A percentile compares a stretch with the other conserved stretches of the same genome.
Evolutionary conservation across 108 stramenopile species (phyloP).

Genomic region (Chaetoceros tenuissimus): DNA sequence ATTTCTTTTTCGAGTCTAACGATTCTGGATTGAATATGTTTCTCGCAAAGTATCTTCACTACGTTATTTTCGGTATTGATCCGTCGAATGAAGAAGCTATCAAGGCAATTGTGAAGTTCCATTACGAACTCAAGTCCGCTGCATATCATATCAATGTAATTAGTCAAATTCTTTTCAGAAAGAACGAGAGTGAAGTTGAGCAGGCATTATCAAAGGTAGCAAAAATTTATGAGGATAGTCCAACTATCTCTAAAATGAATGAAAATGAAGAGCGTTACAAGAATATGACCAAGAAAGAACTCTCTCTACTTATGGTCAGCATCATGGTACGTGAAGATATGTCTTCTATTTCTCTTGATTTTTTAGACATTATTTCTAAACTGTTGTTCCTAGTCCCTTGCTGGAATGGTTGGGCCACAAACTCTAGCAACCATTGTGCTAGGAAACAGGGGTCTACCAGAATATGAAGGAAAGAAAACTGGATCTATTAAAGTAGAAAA

Average conservation of each 20-base stretch:
- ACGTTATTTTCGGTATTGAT: not conserved
- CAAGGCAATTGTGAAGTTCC: not conserved
- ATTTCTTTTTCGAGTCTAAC: not conserved
- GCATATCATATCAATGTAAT: not conserved
- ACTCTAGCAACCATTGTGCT: not conserved
- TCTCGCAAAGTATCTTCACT: not conserved
- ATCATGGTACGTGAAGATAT: too few species aligned
- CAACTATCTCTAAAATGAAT: not conserved
- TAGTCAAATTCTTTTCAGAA: not conserved
- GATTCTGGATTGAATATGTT: not conserved
- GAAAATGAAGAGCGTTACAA: not conserved
- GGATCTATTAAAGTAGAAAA: not conserved
- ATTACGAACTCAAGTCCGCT: not conserved
- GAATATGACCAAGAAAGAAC: not conserved
- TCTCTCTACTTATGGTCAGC: not conserved
- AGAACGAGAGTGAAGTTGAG: too few species aligned
- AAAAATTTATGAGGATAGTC: slow-evolving; percentile 1
- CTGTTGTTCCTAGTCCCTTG: too few species aligned
- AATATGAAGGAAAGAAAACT: not conserved
- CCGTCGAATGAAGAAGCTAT: not conserved
- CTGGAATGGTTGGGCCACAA: not conserved
- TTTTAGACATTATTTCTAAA: too few species aligned
- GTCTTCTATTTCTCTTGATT: too few species aligned
- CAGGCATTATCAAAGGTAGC: not conserved
- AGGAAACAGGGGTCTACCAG: not conserved